phyloP scores from a whole-genome alignment of 176 grass and related monocot species.

The Oropetium thomaeum region DNA sequence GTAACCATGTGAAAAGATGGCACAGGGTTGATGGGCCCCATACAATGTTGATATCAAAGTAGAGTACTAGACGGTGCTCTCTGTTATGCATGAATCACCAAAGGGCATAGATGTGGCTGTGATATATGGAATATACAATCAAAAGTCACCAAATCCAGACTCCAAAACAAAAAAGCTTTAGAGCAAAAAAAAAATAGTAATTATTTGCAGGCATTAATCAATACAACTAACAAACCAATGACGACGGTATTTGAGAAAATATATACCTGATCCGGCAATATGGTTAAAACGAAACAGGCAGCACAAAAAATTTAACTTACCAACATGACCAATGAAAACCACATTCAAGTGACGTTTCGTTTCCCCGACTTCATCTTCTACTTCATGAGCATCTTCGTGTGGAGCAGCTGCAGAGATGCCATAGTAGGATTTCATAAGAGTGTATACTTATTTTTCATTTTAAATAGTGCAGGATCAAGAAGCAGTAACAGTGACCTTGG shows the following conservation, averaged over 20 bases:
- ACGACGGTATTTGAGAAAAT: neutral
- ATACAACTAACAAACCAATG: neutral
- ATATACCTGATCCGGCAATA: neutral
- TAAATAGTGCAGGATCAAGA: neutral
- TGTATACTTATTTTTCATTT: neutral
- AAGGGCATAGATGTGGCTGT: too few species aligned
- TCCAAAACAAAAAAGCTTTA: neutral
- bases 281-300: neutral
- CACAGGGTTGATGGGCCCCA: too few species aligned
- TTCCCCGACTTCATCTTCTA: constrained; percentile 43
- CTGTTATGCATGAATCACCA: too few species aligned
- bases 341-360: constrained; percentile 86
- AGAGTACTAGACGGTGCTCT: too few species aligned
- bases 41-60: too few species aligned
- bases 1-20: too few species aligned
- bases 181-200: neutral
- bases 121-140: too few species aligned
- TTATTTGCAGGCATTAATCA: neutral
- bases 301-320: constrained; percentile 44
- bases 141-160: too few species aligned
- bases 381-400: constrained; percentile 49
- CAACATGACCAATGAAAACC: constrained; percentile 94
- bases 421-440: neutral
- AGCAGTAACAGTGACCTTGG: neutral
- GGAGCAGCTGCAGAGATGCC: constrained; percentile 31